phyloP scores from a whole-genome alignment of 2,329 filamentous ascomycete species.

The Shiraia bambusicola region DNA sequence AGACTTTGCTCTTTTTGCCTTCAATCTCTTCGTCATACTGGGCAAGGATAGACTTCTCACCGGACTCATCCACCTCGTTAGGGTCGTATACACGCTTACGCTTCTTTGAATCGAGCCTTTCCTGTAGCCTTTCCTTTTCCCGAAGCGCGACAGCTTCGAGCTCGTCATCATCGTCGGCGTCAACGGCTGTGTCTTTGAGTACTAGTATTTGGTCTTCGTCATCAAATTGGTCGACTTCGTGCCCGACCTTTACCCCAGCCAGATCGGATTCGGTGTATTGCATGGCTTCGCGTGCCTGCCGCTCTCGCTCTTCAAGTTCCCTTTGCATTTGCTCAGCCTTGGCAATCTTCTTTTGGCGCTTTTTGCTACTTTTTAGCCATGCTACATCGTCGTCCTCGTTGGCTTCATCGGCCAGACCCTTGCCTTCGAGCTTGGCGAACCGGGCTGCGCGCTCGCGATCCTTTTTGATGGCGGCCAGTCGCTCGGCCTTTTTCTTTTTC shows the following conservation, averaged over 20 bases:
- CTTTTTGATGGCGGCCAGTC: constrained; percentile 80
- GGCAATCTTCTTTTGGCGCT: constrained; percentile 87
- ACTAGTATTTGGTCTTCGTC: constrained; percentile 88
- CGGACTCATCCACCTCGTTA: constrained; percentile 67
- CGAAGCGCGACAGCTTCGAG: constrained; percentile 74
- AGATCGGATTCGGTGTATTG: constrained; percentile 86
- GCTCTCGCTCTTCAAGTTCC: constrained; percentile 71
- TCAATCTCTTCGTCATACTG: constrained; percentile 97
- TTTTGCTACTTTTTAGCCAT: constrained; percentile 89
- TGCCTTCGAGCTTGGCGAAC: constrained; percentile 73
- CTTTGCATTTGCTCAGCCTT: constrained; percentile 69
- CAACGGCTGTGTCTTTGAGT: constrained; percentile 86
- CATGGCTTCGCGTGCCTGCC: constrained; percentile 60
- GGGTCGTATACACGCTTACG: constrained; percentile 88
- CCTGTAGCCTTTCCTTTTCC: constrained; percentile 70
- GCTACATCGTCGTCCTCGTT: constrained; percentile 72
- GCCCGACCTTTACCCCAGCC: constrained; percentile 86
- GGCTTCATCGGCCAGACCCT: constrained; percentile 78
- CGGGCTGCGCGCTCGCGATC: constrained; percentile 82
- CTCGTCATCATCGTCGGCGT: constrained; percentile 84
- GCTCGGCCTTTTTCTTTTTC: constrained; percentile 77
- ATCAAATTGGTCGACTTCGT: constrained; percentile 79
- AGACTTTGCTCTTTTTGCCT: constrained; percentile 84
- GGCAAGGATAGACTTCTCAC: constrained; percentile 68
- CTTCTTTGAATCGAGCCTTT: constrained; percentile 84